phyloP scores from a whole-genome alignment of 345 rosid genomes.

The Eucalyptus camaldulensis region DNA sequence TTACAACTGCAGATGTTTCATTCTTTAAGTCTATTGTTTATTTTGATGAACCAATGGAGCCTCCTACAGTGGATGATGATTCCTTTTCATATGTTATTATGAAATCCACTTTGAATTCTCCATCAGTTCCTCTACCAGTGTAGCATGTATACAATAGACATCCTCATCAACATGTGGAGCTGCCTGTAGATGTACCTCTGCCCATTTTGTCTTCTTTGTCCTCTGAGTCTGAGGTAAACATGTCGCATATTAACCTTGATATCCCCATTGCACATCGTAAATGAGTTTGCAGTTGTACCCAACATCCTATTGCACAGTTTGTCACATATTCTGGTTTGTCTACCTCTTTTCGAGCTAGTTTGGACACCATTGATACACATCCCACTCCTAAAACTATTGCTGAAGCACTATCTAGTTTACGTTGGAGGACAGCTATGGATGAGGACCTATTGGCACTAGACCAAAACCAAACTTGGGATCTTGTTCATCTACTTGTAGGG shows the following conservation, averaged over 20 bases:
- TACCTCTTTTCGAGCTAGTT: neutral
- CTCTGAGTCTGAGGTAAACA: neutral
- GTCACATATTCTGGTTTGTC: neutral
- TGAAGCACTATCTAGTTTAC: neutral
- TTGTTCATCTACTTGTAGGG: neutral
- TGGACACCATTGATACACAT: neutral
- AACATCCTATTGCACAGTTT: neutral
- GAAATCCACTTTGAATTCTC: neutral
- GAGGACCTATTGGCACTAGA: neutral
- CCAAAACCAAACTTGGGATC: neutral
- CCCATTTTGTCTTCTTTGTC: neutral
- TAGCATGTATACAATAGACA: neutral
- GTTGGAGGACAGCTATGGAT: neutral
- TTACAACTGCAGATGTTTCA: accelerated
- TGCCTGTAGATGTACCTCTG: neutral
- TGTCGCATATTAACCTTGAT: neutral
- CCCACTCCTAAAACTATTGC: neutral
- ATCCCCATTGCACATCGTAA: neutral
- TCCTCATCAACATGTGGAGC: neutral
- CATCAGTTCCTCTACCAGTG: accelerated
- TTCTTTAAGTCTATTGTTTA: too few relatives aligned
- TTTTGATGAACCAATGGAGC: neutral
- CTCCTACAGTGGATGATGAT: neutral
- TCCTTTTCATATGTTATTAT: neutral
- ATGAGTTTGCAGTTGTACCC: neutral